These are phyloP conservation scores for Pseudogymnoascus sp. DNA, from an alignment of 2,329 filamentous ascomycete genomes.

Conservation along the genomic window DNA sequence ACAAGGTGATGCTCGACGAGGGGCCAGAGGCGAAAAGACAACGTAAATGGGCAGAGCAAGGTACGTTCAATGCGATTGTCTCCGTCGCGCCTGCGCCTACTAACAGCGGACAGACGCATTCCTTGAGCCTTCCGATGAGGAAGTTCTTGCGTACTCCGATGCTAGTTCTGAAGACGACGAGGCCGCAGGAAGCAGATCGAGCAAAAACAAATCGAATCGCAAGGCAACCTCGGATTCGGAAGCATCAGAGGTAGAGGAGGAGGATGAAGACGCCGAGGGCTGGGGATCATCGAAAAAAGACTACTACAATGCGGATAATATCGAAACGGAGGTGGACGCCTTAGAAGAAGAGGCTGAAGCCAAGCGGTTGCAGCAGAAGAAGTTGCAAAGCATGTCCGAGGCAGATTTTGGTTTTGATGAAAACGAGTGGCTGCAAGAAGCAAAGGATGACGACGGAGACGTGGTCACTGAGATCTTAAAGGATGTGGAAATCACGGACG, in stretches of 20 bases:
- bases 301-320: constrained; percentile 82
- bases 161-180: constrained; percentile 34
- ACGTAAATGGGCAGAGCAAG: constrained; percentile 62
- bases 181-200: constrained; percentile 22
- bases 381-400: constrained; percentile 78
- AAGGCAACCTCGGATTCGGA: constrained; percentile 46
- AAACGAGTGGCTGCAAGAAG: constrained; percentile 66
- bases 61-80: constrained; percentile 30
- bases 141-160: constrained; percentile 46
- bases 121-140: constrained; percentile 55
- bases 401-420: constrained; percentile 93
- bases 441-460: constrained; percentile 43
- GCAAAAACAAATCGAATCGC: constrained; percentile 44
- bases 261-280: constrained; percentile 55
- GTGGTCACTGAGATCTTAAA: constrained; percentile 82
- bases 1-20: constrained; percentile 80
- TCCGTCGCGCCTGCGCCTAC: constrained; percentile 10
- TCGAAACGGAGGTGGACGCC: constrained; percentile 60
- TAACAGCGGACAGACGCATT: constrained; percentile 36
- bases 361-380: constrained; percentile 80
- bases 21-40: constrained; percentile 69
- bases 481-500: constrained; percentile 70
- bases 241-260: constrained; percentile 48
- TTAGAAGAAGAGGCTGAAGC: constrained; percentile 90
- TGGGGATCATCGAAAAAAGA: constrained; percentile 87